Evolutionary conservation across 2,329 filamentous ascomycete species (phyloP), one percentile per base, ranked within the genome.

Genomic region (Fusarium tjaetaba): DNA sequence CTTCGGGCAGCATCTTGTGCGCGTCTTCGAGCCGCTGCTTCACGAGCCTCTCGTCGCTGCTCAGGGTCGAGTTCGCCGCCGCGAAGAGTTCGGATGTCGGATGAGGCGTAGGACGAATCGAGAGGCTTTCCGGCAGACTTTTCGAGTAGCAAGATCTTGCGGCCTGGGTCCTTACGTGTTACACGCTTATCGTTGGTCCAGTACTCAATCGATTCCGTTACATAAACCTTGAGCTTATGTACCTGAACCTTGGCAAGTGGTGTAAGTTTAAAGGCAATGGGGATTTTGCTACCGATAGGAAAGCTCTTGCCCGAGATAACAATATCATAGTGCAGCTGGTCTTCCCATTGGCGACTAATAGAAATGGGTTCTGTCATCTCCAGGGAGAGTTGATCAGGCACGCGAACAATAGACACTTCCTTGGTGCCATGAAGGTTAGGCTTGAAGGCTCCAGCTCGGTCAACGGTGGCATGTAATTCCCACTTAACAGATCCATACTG

Each of bases 241-340:
- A 96, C 94, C 80, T 97, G 94, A 11, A 97, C 95, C 84, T 98
- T 98, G 68, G 95, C 95, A 28, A 98, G 84, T 0, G 95, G 95
- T 2, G 95, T 97, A 73, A 98, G 87, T 82, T 97, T 97, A 86
- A 98, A 97, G 4, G 95, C 95, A 67, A 98, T 96, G 2, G 95
- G 95, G 22, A 98, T 94, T 77, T 93, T 93, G 43, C 93, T 89
- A 22, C 95, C 95, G 26, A 98, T 89, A 1, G 95, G 94, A 68
- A 98, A 98, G 2, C 95, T 97, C 86, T 97, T 97, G 61, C 95
- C 95, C 3, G 95, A 97, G 61, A 98, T 97, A 80, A 97, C 92
- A 76, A 98, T 97, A 78, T 98, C 95, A 83, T 98, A 98, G 79
- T 97, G 94, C 38, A 98, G 86, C 79, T 97, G 95, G 76, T 98